Evolutionary conservation across 2,329 filamentous ascomycete species (phyloP), one percentile per base, ranked within the genome.

Genomic region (Anisogramma anomala): DNA sequence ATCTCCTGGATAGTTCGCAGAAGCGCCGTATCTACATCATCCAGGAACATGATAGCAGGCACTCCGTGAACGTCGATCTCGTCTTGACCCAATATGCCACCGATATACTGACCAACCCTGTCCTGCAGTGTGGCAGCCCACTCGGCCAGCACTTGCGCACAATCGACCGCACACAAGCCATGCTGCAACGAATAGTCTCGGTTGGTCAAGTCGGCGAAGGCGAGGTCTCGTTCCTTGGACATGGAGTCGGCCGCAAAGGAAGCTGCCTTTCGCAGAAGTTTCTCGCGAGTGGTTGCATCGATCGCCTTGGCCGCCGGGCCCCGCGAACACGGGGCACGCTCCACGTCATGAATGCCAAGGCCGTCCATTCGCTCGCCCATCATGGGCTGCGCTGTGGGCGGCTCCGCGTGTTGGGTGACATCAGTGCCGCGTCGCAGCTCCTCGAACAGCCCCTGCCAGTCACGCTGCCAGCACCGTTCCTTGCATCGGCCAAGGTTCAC

Each of bases 91-190:
- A 96, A 71, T 5, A 95, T 77, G 4, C 89, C 89, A 4, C 89
- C 89, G 5, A 96, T 61, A 53, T 91, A 94, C 4, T 79, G 78
- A 0, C 89, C 89, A n/a, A 95, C 83, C 7, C 91, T 82, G 55
- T 95, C 88, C 59, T 98, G 91, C 3, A 96, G 76, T 1, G 87
- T 91, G 4, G 84, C 84, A 30, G 91, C 75, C 89, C 89, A 98
- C 61, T 96, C 89, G 0, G 86, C 86, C 23, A 98, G 73, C 1
- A 96, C 86, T 55, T 95, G 88, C 2, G 85, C 83, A 55, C 89
- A 96, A 55, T 96, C 89, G 53, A 94, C 93, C 4, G 84, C 80
- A 59, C 89, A 95, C 69, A 96, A 79, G 1, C 87, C 85, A 11
- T 84, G 87, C 57, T 94, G 89, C 28, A 94, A 74, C 0, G 91